Conservation (phyloP, 768 basidiomycete genomes). For the Podaxis sp. region DNA sequence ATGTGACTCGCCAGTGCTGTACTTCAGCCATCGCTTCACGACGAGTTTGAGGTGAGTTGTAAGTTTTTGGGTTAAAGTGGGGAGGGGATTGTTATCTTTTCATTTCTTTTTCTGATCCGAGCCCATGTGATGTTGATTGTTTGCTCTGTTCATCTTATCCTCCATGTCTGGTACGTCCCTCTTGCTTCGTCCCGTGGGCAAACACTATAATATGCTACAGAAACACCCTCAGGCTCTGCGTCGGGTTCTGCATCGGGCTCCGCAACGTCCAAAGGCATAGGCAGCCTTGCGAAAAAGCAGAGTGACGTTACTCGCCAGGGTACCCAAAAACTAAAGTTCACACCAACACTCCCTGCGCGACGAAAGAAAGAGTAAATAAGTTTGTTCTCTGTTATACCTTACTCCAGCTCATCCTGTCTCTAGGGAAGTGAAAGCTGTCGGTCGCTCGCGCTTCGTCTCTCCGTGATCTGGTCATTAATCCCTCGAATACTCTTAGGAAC, state of each 20-base stretch:
- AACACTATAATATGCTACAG: slow-evolving; percentile 17
- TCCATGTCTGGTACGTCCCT: slow-evolving; percentile 24
- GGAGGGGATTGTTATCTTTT: neutral
- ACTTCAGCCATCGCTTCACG: slow-evolving; percentile 32
- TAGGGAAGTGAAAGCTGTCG: slow-evolving; percentile 65
- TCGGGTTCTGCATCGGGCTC: slow-evolving; percentile 9
- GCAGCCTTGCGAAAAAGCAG: slow-evolving; percentile 69
- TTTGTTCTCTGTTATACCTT: slow-evolving; percentile 6
- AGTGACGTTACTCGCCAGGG: slow-evolving; percentile 71
- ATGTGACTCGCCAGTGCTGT: slow-evolving; percentile 69
- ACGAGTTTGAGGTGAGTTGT: slow-evolving; percentile 3
- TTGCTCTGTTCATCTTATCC: slow-evolving; percentile 5
- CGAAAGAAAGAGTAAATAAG: slow-evolving; percentile 75
- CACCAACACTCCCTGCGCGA: slow-evolving; percentile 69
- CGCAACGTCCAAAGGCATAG: slow-evolving; percentile 56
- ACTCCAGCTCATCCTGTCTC: slow-evolving; percentile 2
- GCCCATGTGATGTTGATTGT: slow-evolving; percentile 10
- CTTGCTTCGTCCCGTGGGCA: neutral
- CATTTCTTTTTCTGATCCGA: slow-evolving; percentile 8
- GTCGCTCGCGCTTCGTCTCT: slow-evolving; percentile 15
- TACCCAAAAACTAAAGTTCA: slow-evolving; percentile 74
- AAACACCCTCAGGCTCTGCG: slow-evolving; percentile 28
- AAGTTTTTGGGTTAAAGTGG: too few relatives aligned
- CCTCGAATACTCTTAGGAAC: slow-evolving; percentile 37
- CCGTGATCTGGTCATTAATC: neutral